These are phyloP conservation scores for Magnolia changhungtana DNA, from an alignment of 164 flowering plant species.

Conservation along the genomic window DNA sequence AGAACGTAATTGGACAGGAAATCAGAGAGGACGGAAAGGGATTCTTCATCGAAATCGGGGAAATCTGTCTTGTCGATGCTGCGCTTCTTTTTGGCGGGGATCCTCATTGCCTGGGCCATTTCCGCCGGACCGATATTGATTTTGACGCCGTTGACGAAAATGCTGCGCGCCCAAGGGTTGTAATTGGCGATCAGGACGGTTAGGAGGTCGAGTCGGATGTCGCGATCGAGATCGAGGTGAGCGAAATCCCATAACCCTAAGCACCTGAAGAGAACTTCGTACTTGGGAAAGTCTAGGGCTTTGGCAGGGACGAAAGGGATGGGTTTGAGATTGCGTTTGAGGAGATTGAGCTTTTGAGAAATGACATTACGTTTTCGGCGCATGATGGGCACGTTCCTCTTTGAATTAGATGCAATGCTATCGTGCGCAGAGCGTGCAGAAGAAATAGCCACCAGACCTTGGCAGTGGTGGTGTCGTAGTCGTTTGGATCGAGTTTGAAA, in stretches of 20 bases:
- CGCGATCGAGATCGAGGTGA: conserved; percentile 52
- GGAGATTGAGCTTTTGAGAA: conserved; percentile 36
- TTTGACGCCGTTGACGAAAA: conserved; percentile 44
- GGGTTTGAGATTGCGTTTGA: conserved; percentile 35
- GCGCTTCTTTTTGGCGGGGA: conserved; percentile 52
- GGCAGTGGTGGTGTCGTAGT: no score
- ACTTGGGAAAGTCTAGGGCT: conserved; percentile 44
- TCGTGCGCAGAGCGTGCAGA: no score
- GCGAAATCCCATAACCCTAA: conserved; percentile 86
- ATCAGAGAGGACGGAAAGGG: conserved; percentile 27
- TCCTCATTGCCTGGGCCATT: conserved; percentile 62
- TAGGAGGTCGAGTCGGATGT: conserved; percentile 48
- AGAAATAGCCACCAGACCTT: no score
- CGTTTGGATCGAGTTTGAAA: no score
- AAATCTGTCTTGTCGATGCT: conserved; percentile 19
- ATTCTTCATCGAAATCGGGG: conserved; percentile 24
- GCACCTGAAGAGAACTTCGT: conserved; percentile 48
- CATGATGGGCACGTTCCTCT: not conserved
- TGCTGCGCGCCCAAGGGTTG: conserved; percentile 15
- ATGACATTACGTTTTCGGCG: conserved; percentile 17
- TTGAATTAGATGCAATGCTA: no score
- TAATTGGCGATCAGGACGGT: conserved; percentile 53
- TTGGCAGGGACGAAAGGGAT: conserved; percentile 57
- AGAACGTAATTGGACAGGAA: conserved; percentile 74
- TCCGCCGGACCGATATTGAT: conserved; percentile 53